Conservation (phyloP, 148 eudicot species). For the Dysphania ambrosioides region DNA sequence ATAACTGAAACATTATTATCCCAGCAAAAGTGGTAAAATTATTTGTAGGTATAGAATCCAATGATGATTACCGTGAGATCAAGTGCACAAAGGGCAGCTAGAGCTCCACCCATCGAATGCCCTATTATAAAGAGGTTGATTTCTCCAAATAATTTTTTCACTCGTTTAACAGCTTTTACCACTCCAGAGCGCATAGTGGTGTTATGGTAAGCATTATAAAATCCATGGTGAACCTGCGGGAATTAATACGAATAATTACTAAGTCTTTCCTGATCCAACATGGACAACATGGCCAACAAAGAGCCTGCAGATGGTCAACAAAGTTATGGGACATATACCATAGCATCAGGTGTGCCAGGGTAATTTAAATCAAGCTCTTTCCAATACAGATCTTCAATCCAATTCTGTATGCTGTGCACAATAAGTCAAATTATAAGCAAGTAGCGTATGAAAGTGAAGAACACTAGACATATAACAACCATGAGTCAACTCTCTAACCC, state of each 20-base stretch:
- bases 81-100: slow-evolving; percentile 88
- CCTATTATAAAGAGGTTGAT: slow-evolving; percentile 65
- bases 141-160: slow-evolving; percentile 60
- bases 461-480: not conserved
- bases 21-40: not conserved
- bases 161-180: slow-evolving; percentile 53
- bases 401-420: slow-evolving; percentile 68
- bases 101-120: slow-evolving; percentile 99
- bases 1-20: not conserved
- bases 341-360: slow-evolving; percentile 76
- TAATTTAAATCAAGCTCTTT: slow-evolving; percentile 84
- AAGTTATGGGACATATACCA: slow-evolving; percentile 39
- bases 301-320: not conserved
- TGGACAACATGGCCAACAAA: not conserved
- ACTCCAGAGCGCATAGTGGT: slow-evolving; percentile 78
- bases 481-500: no score
- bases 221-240: slow-evolving; percentile 92
- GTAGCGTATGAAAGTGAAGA: not conserved
- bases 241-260: slow-evolving; percentile 4
- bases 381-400: slow-evolving; percentile 97
- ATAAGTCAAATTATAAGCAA: not conserved
- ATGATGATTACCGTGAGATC: slow-evolving; percentile 65
- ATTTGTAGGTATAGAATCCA: not conserved
- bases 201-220: slow-evolving; percentile 87
- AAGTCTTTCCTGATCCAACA: not conserved